phyloP scores from a whole-genome alignment of 345 rosid genomes.

The Bretschneidera sinensis region DNA sequence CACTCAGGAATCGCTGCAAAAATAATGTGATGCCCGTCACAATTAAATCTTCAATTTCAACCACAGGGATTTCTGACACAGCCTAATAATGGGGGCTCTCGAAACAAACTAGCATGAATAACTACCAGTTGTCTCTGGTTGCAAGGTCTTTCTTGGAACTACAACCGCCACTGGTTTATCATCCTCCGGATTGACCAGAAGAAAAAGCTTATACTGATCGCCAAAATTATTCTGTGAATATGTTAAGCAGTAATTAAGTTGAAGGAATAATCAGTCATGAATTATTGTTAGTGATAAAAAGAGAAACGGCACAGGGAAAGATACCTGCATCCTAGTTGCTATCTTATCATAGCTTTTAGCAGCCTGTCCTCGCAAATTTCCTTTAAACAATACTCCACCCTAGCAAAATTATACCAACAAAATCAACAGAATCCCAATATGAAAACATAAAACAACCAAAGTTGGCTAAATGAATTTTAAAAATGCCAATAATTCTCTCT shows the following conservation, averaged over 20 bases:
- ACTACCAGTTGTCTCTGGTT: slow-evolving; percentile 74
- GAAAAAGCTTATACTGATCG: slow-evolving; percentile 80
- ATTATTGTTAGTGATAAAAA: background rate
- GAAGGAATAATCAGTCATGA: slow-evolving; percentile 6
- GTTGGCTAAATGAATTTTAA: slow-evolving; percentile 3
- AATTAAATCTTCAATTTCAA: slow-evolving; percentile 1
- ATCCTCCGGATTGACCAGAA: slow-evolving; percentile 87
- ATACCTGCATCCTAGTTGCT: slow-evolving; percentile 66
- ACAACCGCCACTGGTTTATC: slow-evolving; percentile 95
- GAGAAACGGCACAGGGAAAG: slow-evolving; percentile 6
- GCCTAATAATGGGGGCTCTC: slow-evolving; percentile 3
- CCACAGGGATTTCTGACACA: background rate
- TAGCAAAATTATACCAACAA: slow-evolving; percentile 24
- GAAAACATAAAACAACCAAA: background rate
- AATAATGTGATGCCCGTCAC: slow-evolving; percentile 4
- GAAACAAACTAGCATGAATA: slow-evolving; percentile 8
- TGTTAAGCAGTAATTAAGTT: slow-evolving; percentile 14
- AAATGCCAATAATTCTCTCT: background rate
- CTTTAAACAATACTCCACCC: slow-evolving; percentile 94
- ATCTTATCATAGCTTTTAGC: slow-evolving; percentile 82
- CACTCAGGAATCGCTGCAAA: slow-evolving; percentile 91
- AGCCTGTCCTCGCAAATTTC: slow-evolving; percentile 83
- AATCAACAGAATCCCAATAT: background rate
- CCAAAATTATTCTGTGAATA: slow-evolving; percentile 67
- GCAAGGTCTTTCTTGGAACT: slow-evolving; percentile 75